phyloP scores from a whole-genome alignment of 768 basidiomycete genomes.

The Dentipellis fragilis region DNA sequence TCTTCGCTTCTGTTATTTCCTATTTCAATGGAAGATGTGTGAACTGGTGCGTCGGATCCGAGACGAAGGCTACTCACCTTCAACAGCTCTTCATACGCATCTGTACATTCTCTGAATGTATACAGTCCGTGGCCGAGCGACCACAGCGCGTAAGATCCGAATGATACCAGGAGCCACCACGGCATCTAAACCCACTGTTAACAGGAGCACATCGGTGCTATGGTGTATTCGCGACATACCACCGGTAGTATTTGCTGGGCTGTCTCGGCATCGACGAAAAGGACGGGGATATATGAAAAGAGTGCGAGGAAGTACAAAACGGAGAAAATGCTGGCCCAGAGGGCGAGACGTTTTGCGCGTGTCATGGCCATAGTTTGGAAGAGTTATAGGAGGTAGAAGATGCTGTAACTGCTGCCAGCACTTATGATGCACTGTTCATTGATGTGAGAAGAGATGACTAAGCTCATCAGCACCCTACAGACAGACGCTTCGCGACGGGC shows the following conservation, averaged over 20 bases:
- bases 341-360: slow-evolving; percentile 45
- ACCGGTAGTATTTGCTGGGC: slow-evolving; percentile 46
- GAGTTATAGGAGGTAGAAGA: not conserved
- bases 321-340: slow-evolving; percentile 31
- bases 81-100: slow-evolving; percentile 65
- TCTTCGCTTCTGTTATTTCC: slow-evolving; percentile 14
- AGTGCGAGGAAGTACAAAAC: slow-evolving; percentile 47
- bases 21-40: not conserved
- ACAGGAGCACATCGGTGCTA: not conserved
- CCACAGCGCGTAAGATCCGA: slow-evolving; percentile 72
- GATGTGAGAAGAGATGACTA: not conserved
- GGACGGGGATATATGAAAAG: slow-evolving; percentile 44
- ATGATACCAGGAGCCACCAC: slow-evolving; percentile 74
- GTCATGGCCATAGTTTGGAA: slow-evolving; percentile 36
- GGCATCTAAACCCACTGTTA: slow-evolving; percentile 41
- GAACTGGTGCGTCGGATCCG: not conserved
- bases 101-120: slow-evolving; percentile 69
- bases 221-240: slow-evolving; percentile 28
- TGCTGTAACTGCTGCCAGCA: not conserved
- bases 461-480: not conserved
- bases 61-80: slow-evolving; percentile 29
- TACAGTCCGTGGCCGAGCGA: slow-evolving; percentile 69
- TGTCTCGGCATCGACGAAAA: slow-evolving; percentile 37
- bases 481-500: no score
- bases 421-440: not conserved